A percentile compares a stretch with the other conserved stretches of the same genome.
phyloP scores from a whole-genome alignment of 75 land plant species.

The Picea sitchensis region DNA sequence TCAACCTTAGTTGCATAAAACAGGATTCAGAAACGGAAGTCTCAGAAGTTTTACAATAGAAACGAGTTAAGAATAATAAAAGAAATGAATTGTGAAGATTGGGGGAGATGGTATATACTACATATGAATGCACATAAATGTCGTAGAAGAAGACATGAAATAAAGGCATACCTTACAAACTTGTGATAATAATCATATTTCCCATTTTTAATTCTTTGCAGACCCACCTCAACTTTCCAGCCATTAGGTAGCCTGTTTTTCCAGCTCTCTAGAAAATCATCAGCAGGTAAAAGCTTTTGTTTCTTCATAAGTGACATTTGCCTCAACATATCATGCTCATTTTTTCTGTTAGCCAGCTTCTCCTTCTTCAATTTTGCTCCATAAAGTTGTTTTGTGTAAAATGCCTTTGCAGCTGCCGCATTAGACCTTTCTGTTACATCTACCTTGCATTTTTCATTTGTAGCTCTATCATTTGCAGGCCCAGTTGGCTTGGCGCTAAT shows the following conservation, averaged over 20 bases:
- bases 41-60: not conserved
- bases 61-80: not conserved
- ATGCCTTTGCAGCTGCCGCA: not conserved
- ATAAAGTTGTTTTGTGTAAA: not conserved
- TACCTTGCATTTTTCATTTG: not conserved
- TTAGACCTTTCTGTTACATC: not conserved
- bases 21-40: not conserved
- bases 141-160: not conserved
- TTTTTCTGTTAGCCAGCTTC: not conserved
- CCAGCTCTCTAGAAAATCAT: not conserved
- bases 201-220: not conserved
- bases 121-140: not conserved
- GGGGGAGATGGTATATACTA: not conserved
- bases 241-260: not conserved
- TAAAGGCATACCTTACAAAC: slow-evolving; percentile 5
- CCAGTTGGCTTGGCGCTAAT: not conserved
- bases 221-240: not conserved
- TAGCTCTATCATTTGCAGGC: not conserved
- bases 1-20: not conserved
- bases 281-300: not conserved
- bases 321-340: not conserved
- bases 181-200: not conserved
- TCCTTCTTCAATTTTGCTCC: not conserved
- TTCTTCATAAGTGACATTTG: not conserved
- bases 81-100: not conserved